These are phyloP conservation scores for Apostasia shenzhenica DNA, from an alignment of 106 monocot genomes.

Conservation along the genomic window DNA sequence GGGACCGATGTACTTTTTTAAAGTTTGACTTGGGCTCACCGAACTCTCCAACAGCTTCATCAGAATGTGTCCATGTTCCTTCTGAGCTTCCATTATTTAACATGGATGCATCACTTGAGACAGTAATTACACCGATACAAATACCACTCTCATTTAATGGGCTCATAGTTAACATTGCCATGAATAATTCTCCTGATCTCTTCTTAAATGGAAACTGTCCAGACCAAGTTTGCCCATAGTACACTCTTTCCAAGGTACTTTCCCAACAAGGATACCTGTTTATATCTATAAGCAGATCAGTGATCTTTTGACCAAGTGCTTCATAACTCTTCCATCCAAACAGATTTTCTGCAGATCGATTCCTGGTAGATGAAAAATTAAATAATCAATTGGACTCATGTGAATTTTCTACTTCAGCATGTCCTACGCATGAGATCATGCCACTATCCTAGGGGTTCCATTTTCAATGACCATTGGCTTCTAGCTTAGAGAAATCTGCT, in stretches of 20 bases:
- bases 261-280: conserved; percentile 1
- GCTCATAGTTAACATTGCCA: conserved; percentile 25
- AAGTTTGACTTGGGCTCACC: conserved; percentile 4
- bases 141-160: conserved; percentile 27
- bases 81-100: conserved; percentile 15
- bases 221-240: conserved; percentile 14
- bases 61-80: neutral
- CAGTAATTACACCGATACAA: conserved; percentile 27
- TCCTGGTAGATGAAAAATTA: conserved; percentile 23
- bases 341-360: conserved; percentile 31
- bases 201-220: conserved; percentile 27
- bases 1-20: conserved; percentile 11
- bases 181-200: conserved; percentile 27
- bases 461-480: neutral
- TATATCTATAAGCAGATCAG: conserved; percentile 22
- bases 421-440: neutral
- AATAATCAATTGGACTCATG: conserved; percentile 1
- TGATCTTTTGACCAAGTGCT: conserved; percentile 25
- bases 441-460: neutral
- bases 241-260: conserved; percentile 14
- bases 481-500: neutral
- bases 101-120: conserved; percentile 28
- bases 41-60: conserved; percentile 1
- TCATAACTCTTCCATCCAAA: conserved; percentile 40
- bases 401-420: neutral